These are phyloP conservation scores for Cercospora berteroae DNA, from an alignment of 2,329 filamentous ascomycete genomes.

Conservation along the genomic window DNA sequence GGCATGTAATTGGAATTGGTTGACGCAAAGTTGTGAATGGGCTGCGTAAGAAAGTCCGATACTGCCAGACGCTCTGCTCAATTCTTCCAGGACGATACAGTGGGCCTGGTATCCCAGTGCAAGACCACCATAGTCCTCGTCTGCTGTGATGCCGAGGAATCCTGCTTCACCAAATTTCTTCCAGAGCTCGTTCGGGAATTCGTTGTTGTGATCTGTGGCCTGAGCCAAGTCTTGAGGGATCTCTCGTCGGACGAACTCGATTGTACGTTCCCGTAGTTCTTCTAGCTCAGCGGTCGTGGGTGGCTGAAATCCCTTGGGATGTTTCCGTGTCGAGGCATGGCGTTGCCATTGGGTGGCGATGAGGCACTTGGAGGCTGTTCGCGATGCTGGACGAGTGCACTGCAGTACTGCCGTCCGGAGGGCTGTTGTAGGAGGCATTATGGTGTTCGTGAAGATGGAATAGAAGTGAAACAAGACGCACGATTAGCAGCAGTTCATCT, in stretches of 20 bases:
- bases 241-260: slow-evolving; percentile 84
- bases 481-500: slow-evolving; percentile 3
- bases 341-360: slow-evolving; percentile 31
- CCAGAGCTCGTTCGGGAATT: slow-evolving; percentile 91
- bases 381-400: slow-evolving; percentile 10
- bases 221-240: slow-evolving; percentile 80
- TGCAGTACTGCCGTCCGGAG: slow-evolving; percentile 31
- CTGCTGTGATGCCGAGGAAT: slow-evolving; percentile 87
- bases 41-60: slow-evolving; percentile 92
- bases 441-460: neutral
- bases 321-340: slow-evolving; percentile 62
- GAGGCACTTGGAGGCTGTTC: slow-evolving; percentile 8
- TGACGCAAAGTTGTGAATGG: slow-evolving; percentile 93
- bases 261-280: slow-evolving; percentile 78
- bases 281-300: slow-evolving; percentile 71
- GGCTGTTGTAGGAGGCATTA: slow-evolving; percentile 26
- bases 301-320: slow-evolving; percentile 64
- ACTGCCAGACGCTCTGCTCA: slow-evolving; percentile 75
- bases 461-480: slow-evolving; percentile 12
- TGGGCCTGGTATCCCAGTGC: slow-evolving; percentile 96
- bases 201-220: slow-evolving; percentile 79
- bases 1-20: slow-evolving; percentile 91
- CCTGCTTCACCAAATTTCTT: slow-evolving; percentile 85
- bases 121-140: slow-evolving; percentile 86
- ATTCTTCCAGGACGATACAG: slow-evolving; percentile 91